Base-by-base conservation (phyloP, 768 basidiomycete species). In the Mycena indigotica region DNA sequence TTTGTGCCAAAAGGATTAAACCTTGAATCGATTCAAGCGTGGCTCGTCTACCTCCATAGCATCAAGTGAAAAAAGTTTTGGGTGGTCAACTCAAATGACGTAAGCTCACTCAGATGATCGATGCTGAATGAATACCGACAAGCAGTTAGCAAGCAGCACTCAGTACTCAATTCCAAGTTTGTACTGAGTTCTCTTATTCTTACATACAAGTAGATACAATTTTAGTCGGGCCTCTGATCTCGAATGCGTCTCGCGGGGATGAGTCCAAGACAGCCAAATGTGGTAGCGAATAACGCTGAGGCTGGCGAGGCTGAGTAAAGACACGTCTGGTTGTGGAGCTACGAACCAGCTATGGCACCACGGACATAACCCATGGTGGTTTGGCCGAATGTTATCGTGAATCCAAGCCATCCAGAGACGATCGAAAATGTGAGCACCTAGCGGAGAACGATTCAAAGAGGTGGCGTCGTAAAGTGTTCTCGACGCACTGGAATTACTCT, bases 191-290 rank as follows among this genome's bases (percentile, higher is more conserved):
- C n/a, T n/a, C n/a, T n/a, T n/a, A n/a, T 38, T 38, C n/a, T 38
- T 38, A n/a, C 10, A 10, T 21, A 51, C 28, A 51, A 12, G 50
- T 19, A 12, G 17, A 13, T 30, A 28, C 24, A 30, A 35, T n/a
- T 17, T 39, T 52, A 63, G 29, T 63, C 58, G 23, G 57, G 49
- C 28, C 58, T 23, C 40, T 52, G 56, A 17, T 39, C 38, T 39
- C 62, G 52, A 38, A 63, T 53, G 4, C 62, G 81, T 13, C 88
- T 88, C 24, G 82, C 81, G 15, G 89, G 87, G 51, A 91, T 73
- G 21, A 92, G 75, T 2, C 89, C 90, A 55, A 92, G 79, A 30
- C 90, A 69, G n/a, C 90, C 90, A 66, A 92, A 89, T 19, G 75
- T 75, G 39, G 90, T 76, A 6, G 84, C 83, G 63, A 91, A 92